These are phyloP conservation scores for Plectosphaerella cucumerina DNA, from an alignment of 2,329 filamentous ascomycete genomes.

Conservation along the genomic window DNA sequence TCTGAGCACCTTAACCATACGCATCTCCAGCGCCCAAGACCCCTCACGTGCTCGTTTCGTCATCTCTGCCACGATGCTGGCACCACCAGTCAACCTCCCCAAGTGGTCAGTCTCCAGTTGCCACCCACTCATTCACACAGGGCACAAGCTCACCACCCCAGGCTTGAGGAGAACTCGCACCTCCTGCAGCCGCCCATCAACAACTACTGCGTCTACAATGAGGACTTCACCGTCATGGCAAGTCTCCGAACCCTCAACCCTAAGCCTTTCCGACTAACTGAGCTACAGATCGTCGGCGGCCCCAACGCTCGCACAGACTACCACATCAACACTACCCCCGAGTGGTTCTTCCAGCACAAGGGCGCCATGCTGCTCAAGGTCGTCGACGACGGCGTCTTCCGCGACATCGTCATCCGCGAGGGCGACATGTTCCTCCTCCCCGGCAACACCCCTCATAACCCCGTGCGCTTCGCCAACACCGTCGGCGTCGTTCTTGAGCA, in stretches of 20 bases:
- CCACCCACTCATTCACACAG: neutral
- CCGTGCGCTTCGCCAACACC: slow-evolving; percentile 86
- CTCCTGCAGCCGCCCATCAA: slow-evolving; percentile 92
- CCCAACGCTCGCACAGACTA: slow-evolving; percentile 96
- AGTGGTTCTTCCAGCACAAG: slow-evolving; percentile 97
- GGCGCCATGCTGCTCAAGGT: slow-evolving; percentile 93
- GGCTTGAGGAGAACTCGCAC: slow-evolving; percentile 88
- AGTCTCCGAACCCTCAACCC: slow-evolving; percentile 16
- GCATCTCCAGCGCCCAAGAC: too few relatives aligned
- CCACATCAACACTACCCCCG: slow-evolving; percentile 93
- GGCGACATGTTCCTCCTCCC: slow-evolving; percentile 93
- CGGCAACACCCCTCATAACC: slow-evolving; percentile 93
- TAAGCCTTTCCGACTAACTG: neutral
- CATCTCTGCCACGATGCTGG: slow-evolving; percentile 4
- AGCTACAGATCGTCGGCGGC: slow-evolving; percentile 75
- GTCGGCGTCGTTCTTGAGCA: slow-evolving; percentile 95
- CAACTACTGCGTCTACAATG: slow-evolving; percentile 95
- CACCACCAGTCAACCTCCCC: slow-evolving; percentile 48
- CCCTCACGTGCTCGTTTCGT: too few relatives aligned
- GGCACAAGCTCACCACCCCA: slow-evolving; percentile 29
- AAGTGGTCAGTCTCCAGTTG: slow-evolving; percentile 44
- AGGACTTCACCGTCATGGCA: slow-evolving; percentile 78
- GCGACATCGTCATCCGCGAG: slow-evolving; percentile 85
- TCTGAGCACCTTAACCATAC: too few relatives aligned
- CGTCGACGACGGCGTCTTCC: slow-evolving; percentile 68